These are phyloP conservation scores for Bassia scoparia DNA, from an alignment of 148 eudicot species.

Conservation along the genomic window DNA sequence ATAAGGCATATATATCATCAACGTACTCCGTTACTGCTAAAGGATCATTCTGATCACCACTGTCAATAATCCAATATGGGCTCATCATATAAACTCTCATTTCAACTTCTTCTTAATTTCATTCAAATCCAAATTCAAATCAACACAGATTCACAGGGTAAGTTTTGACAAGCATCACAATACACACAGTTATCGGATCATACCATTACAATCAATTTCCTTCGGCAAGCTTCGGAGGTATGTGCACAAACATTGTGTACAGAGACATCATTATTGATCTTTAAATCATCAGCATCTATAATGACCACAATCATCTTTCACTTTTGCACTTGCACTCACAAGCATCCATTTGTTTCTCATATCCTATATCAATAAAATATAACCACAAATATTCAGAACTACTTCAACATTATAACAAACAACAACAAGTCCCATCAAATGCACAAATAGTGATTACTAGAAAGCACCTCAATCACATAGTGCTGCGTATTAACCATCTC, in stretches of 20 bases:
- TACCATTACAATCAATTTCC: slow-evolving; percentile 69
- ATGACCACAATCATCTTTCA: too few relatives aligned
- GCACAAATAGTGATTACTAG: not conserved
- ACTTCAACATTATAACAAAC: not conserved
- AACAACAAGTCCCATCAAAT: not conserved
- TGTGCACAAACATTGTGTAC: slow-evolving; percentile 84
- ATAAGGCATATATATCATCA: slow-evolving; percentile 64
- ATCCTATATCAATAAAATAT: slow-evolving; percentile 35
- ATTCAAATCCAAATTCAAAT: not conserved
- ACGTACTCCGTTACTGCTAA: slow-evolving; percentile 68
- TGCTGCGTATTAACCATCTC: slow-evolving; percentile 43
- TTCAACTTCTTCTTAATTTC: slow-evolving; percentile 53
- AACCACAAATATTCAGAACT: slow-evolving; percentile 15
- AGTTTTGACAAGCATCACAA: too few relatives aligned
- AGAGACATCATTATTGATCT: slow-evolving; percentile 38
- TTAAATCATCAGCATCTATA: too few relatives aligned
- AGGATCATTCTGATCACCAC: slow-evolving; percentile 50
- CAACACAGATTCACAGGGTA: not conserved
- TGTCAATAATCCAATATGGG: slow-evolving; percentile 53
- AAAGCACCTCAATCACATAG: slow-evolving; percentile 43
- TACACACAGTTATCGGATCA: not conserved
- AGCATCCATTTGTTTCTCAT: too few relatives aligned
- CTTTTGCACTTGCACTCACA: too few relatives aligned
- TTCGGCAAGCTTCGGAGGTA: slow-evolving; percentile 61
- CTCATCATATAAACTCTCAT: slow-evolving; percentile 67